phyloP scores from a whole-genome alignment of 2,329 filamentous ascomycete genomes.

The Atkinsonella hypoxylon region DNA sequence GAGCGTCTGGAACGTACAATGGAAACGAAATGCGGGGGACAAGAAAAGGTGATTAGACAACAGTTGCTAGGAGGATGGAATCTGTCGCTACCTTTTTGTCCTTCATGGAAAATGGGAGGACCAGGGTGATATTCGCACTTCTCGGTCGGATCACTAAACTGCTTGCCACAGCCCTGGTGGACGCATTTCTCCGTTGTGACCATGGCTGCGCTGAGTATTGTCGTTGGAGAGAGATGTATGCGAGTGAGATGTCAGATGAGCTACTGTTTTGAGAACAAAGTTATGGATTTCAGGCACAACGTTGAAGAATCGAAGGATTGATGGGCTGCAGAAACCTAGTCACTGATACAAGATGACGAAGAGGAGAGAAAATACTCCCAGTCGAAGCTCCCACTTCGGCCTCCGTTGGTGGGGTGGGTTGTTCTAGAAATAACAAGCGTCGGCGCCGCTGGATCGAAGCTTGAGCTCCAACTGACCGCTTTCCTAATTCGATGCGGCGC shows the following conservation, averaged over 20 bases:
- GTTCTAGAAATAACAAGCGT: conserved; percentile 25
- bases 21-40: neutral
- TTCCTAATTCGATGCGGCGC: conserved; percentile 23
- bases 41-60: neutral
- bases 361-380: neutral
- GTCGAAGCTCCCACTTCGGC: neutral
- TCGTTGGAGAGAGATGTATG: neutral
- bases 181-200: conserved; percentile 77
- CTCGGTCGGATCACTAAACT: conserved; percentile 70
- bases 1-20: neutral
- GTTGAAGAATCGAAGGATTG: neutral
- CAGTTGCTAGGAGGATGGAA: neutral
- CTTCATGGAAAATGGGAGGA: conserved; percentile 91
- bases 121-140: conserved; percentile 87
- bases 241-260: neutral
- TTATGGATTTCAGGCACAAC: neutral
- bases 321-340: neutral
- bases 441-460: neutral
- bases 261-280: neutral
- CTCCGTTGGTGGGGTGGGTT: conserved; percentile 22
- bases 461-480: conserved; percentile 18
- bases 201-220: conserved; percentile 2
- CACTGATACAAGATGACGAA: neutral
- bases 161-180: conserved; percentile 89
- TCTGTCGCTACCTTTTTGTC: conserved; percentile 70